A percentile compares a stretch with the other conserved stretches of the same genome.
These are phyloP conservation scores for Diaporthe vaccinii DNA, from an alignment of 2,329 filamentous ascomycete genomes.

Conservation along the genomic window DNA sequence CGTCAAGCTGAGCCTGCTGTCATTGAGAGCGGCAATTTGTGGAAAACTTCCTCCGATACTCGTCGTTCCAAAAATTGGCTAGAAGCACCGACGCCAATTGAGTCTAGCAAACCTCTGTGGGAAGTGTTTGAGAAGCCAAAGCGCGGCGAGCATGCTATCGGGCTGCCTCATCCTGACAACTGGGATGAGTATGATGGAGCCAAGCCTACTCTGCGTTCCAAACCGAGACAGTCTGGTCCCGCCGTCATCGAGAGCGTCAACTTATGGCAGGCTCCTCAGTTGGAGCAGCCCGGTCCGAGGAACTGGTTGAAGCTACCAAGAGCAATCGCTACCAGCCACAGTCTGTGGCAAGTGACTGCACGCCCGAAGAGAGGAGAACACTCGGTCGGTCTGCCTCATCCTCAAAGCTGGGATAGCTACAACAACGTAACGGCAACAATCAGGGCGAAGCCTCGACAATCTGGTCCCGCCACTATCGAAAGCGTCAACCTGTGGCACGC, in stretches of 20 bases:
- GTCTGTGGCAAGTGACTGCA: constrained; percentile 29
- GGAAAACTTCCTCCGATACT: background rate
- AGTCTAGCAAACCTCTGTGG: constrained; percentile 30
- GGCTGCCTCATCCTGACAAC: constrained; percentile 55
- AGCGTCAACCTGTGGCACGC: constrained; percentile 54
- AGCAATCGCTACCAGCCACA: background rate
- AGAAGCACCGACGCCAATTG: background rate
- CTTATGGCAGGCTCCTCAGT: constrained; percentile 51
- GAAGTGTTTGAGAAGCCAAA: constrained; percentile 7
- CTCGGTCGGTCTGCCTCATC: constrained; percentile 53
- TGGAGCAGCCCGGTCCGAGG: constrained; percentile 13
- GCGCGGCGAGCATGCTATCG: constrained; percentile 41
- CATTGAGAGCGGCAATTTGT: constrained; percentile 55
- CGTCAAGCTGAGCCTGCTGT: constrained; percentile 47
- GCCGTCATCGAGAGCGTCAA: constrained; percentile 52
- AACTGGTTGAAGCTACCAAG: constrained; percentile 6
- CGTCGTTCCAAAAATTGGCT: constrained; percentile 1
- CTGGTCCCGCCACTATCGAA: constrained; percentile 50
- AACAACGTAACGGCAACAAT: constrained; percentile 45
- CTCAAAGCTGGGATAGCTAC: constrained; percentile 55
- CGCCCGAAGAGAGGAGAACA: constrained; percentile 21
- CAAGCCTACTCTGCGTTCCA: constrained; percentile 47
- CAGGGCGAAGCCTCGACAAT: constrained; percentile 48
- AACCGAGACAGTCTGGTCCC: constrained; percentile 48
- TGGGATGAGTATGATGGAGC: constrained; percentile 53